Conservation (phyloP, 2,329 filamentous ascomycete species). For the Fusarium fracticaudum region DNA sequence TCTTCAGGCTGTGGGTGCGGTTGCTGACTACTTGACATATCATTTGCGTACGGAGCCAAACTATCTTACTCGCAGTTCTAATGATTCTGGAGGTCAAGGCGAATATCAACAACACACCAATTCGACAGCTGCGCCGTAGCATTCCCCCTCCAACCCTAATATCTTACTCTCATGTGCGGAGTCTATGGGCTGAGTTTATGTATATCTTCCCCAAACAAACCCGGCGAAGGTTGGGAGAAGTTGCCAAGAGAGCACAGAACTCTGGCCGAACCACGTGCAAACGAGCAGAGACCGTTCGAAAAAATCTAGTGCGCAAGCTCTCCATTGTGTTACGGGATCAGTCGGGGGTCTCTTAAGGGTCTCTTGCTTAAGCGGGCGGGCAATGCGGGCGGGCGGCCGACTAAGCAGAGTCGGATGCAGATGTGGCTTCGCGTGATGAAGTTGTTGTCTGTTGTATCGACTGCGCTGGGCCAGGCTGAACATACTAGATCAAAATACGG, state of each 20-base stretch:
- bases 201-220: neutral
- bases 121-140: neutral
- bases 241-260: neutral
- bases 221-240: neutral
- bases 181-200: neutral
- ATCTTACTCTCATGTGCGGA: neutral
- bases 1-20: neutral
- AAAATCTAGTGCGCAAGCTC: neutral
- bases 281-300: slow-evolving; percentile 6
- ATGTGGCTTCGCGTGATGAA: slow-evolving; percentile 20
- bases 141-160: neutral
- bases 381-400: slow-evolving; percentile 38
- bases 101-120: slow-evolving; percentile 4
- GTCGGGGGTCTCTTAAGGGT: slow-evolving; percentile 4
- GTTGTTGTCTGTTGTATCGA: slow-evolving; percentile 13
- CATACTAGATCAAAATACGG: slow-evolving; percentile 6
- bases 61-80: neutral
- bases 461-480: slow-evolving; percentile 9
- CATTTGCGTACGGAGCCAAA: neutral
- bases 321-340: neutral
- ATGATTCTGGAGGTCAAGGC: neutral
- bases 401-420: slow-evolving; percentile 35
- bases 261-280: slow-evolving; percentile 5
- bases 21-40: slow-evolving; percentile 14
- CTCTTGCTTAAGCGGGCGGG: slow-evolving; percentile 10